A percentile compares a stretch with the other conserved stretches of the same genome.
Conservation (phyloP, 148 eudicot species). For the Agrostemma githago region DNA sequence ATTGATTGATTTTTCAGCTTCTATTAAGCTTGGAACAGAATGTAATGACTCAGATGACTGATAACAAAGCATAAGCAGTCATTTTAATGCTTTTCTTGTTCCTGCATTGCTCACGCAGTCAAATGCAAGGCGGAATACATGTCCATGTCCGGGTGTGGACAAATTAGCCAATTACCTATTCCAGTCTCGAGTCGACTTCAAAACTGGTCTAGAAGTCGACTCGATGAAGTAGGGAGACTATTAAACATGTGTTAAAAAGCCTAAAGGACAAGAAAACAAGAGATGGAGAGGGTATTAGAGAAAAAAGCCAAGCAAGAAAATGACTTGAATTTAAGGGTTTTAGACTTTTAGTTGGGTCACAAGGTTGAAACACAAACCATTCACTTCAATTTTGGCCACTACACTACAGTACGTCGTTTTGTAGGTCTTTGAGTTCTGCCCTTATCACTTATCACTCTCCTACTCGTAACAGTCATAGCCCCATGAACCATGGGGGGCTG, state of each 20-base stretch:
- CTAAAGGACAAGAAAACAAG: too few species aligned
- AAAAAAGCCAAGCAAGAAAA: neutral
- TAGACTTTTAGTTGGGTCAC: neutral
- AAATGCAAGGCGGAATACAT: too few species aligned
- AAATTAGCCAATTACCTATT: too few species aligned
- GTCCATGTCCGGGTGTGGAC: too few species aligned
- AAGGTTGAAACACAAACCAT: neutral
- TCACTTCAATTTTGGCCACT: neutral
- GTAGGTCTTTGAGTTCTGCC: neutral
- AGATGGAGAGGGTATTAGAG: neutral
- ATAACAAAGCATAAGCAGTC: neutral
- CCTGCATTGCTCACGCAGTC: too few species aligned
- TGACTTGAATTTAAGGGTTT: neutral
- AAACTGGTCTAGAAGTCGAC: too few species aligned
- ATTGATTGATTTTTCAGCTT: slow-evolving; percentile 5
- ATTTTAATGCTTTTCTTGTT: neutral
- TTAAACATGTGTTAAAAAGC: too few species aligned
- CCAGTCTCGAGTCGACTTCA: too few species aligned
- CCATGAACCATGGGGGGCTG: neutral
- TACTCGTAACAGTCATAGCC: too few species aligned
- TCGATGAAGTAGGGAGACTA: neutral
- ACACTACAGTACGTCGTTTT: neutral
- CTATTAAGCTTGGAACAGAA: neutral
- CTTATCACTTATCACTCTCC: neutral
- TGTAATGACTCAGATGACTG: neutral